Evolutionary conservation across 1,139 yeast genomes (phyloP), one percentile per base, ranked within the genome.

Genomic region (Pichia norvegensis): DNA sequence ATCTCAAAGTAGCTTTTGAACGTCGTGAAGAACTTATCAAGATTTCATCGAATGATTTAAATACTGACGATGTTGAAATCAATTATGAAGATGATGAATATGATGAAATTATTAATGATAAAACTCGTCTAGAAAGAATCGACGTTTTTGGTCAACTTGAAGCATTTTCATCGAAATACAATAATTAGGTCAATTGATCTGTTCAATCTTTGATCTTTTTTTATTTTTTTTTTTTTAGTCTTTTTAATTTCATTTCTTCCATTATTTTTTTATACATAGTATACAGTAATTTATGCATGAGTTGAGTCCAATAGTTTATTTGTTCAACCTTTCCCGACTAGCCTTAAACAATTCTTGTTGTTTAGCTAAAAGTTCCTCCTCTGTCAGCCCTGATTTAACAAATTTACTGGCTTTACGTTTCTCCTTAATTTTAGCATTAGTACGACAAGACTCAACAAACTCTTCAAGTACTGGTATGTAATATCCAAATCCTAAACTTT

Each of bases 271-370:
- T 20, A 35, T 35, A 19, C 14, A 13, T 35, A 35, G n/a, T 35
- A 20, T 35, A 35, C 37, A 35, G 23, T 10, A 16, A 16, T 33
- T 16, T 33, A 33, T 16, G 20, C 36, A 33, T 33, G 13, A 16
- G n/a, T 19, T 11, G 25, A 19, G 6, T 19, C 20, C 14, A 29
- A 10, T 11, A 9, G 14, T 13, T 46, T 68, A 72, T 49, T 70
- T 73, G 52, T 83, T 84, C 54, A 84, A 69, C 51, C 86, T 71
- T 49, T 87, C 88, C 52, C 97, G 73, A 29, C 96, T 86, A 61
- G 85, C 83, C 56, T 92, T 85, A 66, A 92, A 90, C 52, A 92
- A 70, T 61, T 85, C 95, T 60, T 92, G 97, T 63, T 92, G 99
- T 63, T 92, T 95, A 56, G 79, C 77, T 59, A 92, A 74, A 49